Evolutionary conservation across 1,284 basidiomycete species (phyloP).

Genomic region (Cutaneotrichosporon cyanovorans): DNA sequence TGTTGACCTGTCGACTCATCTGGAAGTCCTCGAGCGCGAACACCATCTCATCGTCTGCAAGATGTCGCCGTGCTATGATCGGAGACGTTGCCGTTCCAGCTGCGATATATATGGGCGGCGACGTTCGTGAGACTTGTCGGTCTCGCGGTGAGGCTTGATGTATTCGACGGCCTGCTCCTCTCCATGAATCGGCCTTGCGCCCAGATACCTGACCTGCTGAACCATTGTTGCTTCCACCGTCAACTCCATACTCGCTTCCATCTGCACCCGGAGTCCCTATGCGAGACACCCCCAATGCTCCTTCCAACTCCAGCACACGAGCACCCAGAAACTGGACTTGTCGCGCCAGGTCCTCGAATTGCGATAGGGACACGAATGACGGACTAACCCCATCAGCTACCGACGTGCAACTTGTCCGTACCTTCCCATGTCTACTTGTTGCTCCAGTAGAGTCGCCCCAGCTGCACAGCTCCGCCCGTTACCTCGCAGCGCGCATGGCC

Average conservation of each 20-base stretch:
- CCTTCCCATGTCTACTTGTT: too few relatives aligned
- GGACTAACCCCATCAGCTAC: too few relatives aligned
- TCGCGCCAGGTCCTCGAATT: constrained; percentile 8
- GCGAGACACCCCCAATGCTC: not conserved
- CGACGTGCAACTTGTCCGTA: too few relatives aligned
- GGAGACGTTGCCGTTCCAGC: not conserved
- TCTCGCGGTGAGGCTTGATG: too few relatives aligned
- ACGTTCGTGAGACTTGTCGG: too few relatives aligned
- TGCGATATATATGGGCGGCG: too few relatives aligned
- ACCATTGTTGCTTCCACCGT: too few relatives aligned
- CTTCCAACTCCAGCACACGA: not conserved
- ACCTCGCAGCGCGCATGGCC: constrained; percentile 15
- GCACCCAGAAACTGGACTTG: constrained; percentile 9
- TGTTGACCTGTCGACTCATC: constrained; percentile 16
- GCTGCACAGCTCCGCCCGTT: constrained; percentile 18
- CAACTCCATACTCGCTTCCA: too few relatives aligned
- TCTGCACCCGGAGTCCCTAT: too few relatives aligned
- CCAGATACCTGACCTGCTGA: too few relatives aligned
- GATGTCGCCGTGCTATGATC: constrained; percentile 9
- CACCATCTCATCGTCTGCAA: constrained; percentile 19
- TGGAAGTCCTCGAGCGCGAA: constrained; percentile 20
- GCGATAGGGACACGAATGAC: constrained; percentile 3
- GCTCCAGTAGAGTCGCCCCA: not conserved
- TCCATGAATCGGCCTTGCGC: too few relatives aligned
- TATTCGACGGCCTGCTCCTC: too few relatives aligned